Evolutionary conservation across 805 yeast species (phyloP).

Genomic region (Kuraishia borneana): DNA sequence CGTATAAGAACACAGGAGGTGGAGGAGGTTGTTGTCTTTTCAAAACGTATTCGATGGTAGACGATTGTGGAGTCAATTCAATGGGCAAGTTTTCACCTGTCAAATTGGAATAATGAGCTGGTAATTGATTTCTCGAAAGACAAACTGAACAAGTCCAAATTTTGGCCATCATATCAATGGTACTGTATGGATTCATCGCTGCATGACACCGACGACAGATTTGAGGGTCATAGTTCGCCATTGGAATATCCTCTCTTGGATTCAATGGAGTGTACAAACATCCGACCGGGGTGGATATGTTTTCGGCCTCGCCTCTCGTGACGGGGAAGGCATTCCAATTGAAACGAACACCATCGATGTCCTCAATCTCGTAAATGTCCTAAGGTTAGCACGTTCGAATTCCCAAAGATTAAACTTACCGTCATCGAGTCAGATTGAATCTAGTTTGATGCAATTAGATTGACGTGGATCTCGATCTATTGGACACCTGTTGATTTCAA

Average conservation of each 20-base stretch:
- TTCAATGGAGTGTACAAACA: slow-evolving; percentile 92
- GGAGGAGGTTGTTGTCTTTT: slow-evolving; percentile 47
- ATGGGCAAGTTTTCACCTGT: slow-evolving; percentile 70
- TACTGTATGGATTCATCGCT: slow-evolving; percentile 79
- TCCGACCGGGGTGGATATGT: slow-evolving; percentile 90
- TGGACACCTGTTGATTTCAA: too few relatives aligned
- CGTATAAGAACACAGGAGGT: slow-evolving; percentile 82
- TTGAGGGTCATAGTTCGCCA: slow-evolving; percentile 80
- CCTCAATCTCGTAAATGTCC: slow-evolving; percentile 51
- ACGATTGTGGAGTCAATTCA: slow-evolving; percentile 56
- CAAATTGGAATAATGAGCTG: slow-evolving; percentile 70
- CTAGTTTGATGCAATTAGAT: too few relatives aligned
- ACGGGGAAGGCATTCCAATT: slow-evolving; percentile 86
- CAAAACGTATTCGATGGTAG: slow-evolving; percentile 80
- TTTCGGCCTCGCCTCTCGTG: slow-evolving; percentile 78
- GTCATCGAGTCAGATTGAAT: too few relatives aligned
- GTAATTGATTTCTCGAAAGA: slow-evolving; percentile 65
- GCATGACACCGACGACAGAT: slow-evolving; percentile 79
- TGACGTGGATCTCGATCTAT: too few relatives aligned
- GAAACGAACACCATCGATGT: slow-evolving; percentile 56
- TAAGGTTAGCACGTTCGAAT: too few relatives aligned
- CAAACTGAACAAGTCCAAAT: slow-evolving; percentile 86
- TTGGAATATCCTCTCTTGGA: slow-evolving; percentile 60
- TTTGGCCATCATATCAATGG: slow-evolving; percentile 63
- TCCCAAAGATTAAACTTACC: neutral